Conservation (phyloP, 2,329 filamentous ascomycete genomes). For the Colletotrichum sp. region DNA sequence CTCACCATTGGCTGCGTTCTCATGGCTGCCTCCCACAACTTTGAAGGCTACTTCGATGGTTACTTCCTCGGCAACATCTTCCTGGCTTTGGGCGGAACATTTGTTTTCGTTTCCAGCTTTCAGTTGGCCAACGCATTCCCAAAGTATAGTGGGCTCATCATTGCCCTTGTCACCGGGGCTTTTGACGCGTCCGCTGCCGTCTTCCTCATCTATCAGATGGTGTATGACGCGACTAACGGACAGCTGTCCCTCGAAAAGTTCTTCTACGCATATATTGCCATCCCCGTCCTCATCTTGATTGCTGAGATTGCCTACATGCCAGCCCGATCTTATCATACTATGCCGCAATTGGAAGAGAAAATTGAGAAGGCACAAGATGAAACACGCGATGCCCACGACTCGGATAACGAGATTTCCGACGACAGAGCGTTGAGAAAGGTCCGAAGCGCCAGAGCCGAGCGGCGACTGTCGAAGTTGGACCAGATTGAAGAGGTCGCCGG, state of each 20-base stretch:
- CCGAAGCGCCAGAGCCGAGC: constrained; percentile 47
- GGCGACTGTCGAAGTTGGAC: constrained; percentile 61
- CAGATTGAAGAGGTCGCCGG: constrained; percentile 71
- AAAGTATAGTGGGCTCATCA: constrained; percentile 73
- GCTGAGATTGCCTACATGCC: constrained; percentile 47
- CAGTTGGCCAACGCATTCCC: constrained; percentile 87
- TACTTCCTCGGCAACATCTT: constrained; percentile 78
- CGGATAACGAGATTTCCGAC: constrained; percentile 59
- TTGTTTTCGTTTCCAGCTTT: constrained; percentile 83
- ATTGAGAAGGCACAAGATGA: constrained; percentile 41
- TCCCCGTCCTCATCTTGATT: constrained; percentile 39
- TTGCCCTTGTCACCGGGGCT: constrained; percentile 79
- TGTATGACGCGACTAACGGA: constrained; percentile 64
- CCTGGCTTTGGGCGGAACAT: constrained; percentile 80
- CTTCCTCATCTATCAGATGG: constrained; percentile 75
- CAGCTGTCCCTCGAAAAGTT: constrained; percentile 40
- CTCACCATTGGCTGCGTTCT: constrained; percentile 72
- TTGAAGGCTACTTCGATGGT: constrained; percentile 72
- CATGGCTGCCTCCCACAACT: constrained; percentile 68
- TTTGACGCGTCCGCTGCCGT: constrained; percentile 84
- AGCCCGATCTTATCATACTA: constrained; percentile 40
- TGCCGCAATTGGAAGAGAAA: constrained; percentile 42
- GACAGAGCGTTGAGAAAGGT: constrained; percentile 47
- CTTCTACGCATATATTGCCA: constrained; percentile 42
- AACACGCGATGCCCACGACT: constrained; percentile 50